Base-by-base conservation (phyloP, 2,329 filamentous ascomycete species). In the Fonsecaea multimorphosa region DNA sequence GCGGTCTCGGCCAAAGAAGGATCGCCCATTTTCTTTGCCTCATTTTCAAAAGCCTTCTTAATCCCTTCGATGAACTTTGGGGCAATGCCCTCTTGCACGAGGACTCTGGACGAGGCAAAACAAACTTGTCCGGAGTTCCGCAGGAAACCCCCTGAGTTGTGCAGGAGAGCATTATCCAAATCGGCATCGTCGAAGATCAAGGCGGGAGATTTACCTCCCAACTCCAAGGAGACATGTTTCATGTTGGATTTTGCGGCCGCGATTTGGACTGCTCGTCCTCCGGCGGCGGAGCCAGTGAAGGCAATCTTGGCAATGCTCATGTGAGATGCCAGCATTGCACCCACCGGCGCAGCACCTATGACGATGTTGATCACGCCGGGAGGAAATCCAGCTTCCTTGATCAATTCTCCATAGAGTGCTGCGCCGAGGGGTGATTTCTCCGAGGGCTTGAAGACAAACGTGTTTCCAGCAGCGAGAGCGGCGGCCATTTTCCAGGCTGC, bases 301-400 rank as follows among this genome's bases (percentile, higher is more conserved):
- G 73, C 75, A 61, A 81, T 77, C 72, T 80, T 81, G 68, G 76
- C 74, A 49, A 81, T 76, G 24, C 76, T 73, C 75, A 79, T 79
- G 65, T 81, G 80, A 1, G 71, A 71, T 1, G 79, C 75, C 7
- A 82, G 64, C n/a, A 67, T 29, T 4, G 70, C 72, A 5, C 77
- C 77, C 0, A 73, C 70, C 5, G 65, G 66, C 8, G 76, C 77
- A 58, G 52, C 64, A 71, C 75, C 69, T 31, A 63, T 68, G n/a
- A 77, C 22, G 54, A 78, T 61, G 55, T 81, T 77, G 68, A 81
- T 2, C 9, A 93, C 91, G 40, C 91, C 91, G 0, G 90, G 86
- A 1, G 91, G 91, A 73, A 93, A 93, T 0, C 91, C 91, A 7
- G 90, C 90, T 73, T 92, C 84, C 67, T 86, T 86, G 68, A 92